Evolutionary conservation across 2,329 filamentous ascomycete genomes (phyloP), one percentile per base, ranked within the genome.

Genomic region (Fusarium duplospermum): DNA sequence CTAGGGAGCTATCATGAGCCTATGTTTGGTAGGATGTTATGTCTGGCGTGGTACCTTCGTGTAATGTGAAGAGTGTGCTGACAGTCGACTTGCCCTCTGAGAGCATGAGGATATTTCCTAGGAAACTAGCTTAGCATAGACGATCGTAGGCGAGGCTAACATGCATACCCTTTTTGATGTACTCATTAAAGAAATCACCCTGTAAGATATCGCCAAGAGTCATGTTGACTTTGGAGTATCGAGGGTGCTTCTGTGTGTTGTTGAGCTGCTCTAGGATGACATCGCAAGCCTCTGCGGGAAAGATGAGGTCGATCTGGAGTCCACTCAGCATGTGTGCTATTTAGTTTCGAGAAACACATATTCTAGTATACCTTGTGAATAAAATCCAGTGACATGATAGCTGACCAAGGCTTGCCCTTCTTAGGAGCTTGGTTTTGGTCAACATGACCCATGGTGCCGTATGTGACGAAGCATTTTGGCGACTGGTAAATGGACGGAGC

Each of bases 81-180:
- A 92, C 87, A 3, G 90, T 91, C 9, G 88, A 85, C 35, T 89
- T 88, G 14, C 94, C 95, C 81, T 95, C 90, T 0, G 95, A 98
- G 3, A 98, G 87, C 93, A 98, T 94, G 75, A 94, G 82, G 58
- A 97, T 85, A 79, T 94, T 92, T 6, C 94, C 94, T 95, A 3
- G 6, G 33, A 5, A 22, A 61, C 27, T 57, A 22, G 35, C 18
- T 69, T 36, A 64, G 72, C 18, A 61, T 24, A 52, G 27, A 35
- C 16, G 3, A 4, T 8, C 6, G 1, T 20, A 22, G 18, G 14
- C 6, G 1, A 50, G 11, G 4, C 4, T 13, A 1, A 42, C 4
- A 7, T 7, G 1, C 80, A 24, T 84, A 93, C 93, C 93, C 69
- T 88, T 88, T 82, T 97, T 97, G 75, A 98, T 92, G 80, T 97